These are phyloP conservation scores for sunflower (Helianthus annuus) DNA, from an alignment of 129 eudicot species.

Conservation along the genomic window HanXRQr2.0-SUNRISE NC_035442.2:87982889-87983388, in stretches of 20 bases:
- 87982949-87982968: conserved; percentile 73
- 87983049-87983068: conserved; percentile 77
- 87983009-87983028: conserved; percentile 59
- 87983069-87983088: conserved; percentile 80
- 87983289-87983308: conserved; percentile 75
- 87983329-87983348: conserved; percentile 86
- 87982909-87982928: conserved; percentile 66
- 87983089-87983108: conserved; percentile 78
- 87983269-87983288: conserved; percentile 86
- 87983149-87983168: conserved; percentile 83
- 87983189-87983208: conserved; percentile 87
- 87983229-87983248: conserved; percentile 88
- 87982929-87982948: conserved; percentile 76
- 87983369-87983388: conserved; percentile 92
- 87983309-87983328: conserved; percentile 97
- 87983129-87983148: conserved; percentile 61
- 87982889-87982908: conserved; percentile 78
- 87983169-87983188: conserved; percentile 76
- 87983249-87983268: conserved; percentile 88
- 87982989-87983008: conserved; percentile 79
- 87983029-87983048: conserved; percentile 86
- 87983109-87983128: conserved; percentile 88
- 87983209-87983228: conserved; percentile 66
- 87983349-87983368: conserved; percentile 73
- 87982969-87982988: conserved; percentile 69